phyloP scores from a whole-genome alignment of 176 grass and related monocot genomes.

The Themeda triandra region DNA sequence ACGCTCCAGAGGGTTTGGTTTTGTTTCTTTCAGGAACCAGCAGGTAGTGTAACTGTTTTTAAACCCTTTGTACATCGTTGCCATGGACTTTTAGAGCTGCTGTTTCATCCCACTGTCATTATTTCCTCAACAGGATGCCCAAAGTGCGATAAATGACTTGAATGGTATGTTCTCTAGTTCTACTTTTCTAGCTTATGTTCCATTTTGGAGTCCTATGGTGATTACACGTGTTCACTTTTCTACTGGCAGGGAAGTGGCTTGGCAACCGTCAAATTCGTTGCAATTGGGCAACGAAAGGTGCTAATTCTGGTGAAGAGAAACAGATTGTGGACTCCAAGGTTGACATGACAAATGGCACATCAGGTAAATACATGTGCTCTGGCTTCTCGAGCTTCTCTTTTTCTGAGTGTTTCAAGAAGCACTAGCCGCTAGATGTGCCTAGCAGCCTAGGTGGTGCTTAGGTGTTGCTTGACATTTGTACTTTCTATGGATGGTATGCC shows the following conservation, averaged over 20 bases:
- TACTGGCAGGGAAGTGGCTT: conserved; percentile 76
- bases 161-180: conserved; percentile 44
- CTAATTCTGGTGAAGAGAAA: conserved; percentile 86
- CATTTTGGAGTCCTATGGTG: background rate
- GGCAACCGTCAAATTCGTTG: conserved; percentile 95
- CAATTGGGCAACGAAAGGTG: conserved; percentile 95
- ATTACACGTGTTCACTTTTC: background rate
- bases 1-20: conserved; percentile 93
- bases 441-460: background rate
- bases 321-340: conserved; percentile 67
- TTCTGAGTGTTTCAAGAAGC: background rate
- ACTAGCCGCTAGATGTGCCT: background rate
- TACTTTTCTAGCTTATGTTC: conserved; percentile 1
- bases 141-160: conserved; percentile 91
- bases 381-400: background rate
- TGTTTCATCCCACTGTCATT: conserved; percentile 25
- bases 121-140: conserved; percentile 77
- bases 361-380: conserved; percentile 51
- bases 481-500: background rate
- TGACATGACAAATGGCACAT: conserved; percentile 60
- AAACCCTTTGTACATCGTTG: background rate
- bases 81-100: background rate
- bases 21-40: conserved; percentile 96
- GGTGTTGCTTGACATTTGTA: background rate
- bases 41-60: conserved; percentile 53